phyloP scores from a whole-genome alignment of 202 grass and related monocot genomes.

The Schoenoplectus tabernaemontani region DNA sequence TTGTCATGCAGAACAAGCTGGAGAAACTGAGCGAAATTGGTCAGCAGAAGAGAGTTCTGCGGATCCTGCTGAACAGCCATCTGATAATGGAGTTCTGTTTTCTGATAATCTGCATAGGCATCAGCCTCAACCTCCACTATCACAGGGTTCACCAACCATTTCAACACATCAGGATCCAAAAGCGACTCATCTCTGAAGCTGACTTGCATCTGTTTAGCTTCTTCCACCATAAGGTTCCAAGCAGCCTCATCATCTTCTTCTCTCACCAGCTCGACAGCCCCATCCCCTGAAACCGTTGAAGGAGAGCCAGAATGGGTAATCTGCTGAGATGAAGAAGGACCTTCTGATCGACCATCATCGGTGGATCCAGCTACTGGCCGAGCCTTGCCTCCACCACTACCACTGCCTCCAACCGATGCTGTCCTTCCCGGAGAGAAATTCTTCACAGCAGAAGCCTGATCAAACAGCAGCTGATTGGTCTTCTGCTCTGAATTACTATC shows the following conservation, averaged over 20 bases:
- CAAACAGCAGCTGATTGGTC: constrained; percentile 25
- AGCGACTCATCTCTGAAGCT: constrained; percentile 34
- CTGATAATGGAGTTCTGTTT: constrained; percentile 53
- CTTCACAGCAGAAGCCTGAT: constrained; percentile 18
- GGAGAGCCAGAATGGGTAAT: constrained; percentile 27
- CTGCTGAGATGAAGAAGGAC: constrained; percentile 11
- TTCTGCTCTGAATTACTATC: constrained; percentile 26
- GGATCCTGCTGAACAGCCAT: constrained; percentile 55
- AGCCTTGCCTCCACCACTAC: constrained; percentile 47
- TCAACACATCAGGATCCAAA: constrained; percentile 50
- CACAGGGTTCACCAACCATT: constrained; percentile 57
- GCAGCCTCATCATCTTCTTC: constrained; percentile 34
- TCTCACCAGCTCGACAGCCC: background rate
- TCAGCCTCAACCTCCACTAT: constrained; percentile 31
- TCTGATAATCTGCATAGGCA: constrained; percentile 27
- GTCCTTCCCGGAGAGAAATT: constrained; percentile 36
- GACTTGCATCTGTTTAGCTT: constrained; percentile 51
- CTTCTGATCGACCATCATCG: constrained; percentile 54
- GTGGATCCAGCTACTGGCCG: constrained; percentile 51
- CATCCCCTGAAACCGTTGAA: constrained; percentile 8
- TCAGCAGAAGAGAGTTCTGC: constrained; percentile 54
- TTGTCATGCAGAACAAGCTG: constrained; percentile 65
- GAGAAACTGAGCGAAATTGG: constrained; percentile 84
- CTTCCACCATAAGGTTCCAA: constrained; percentile 58
- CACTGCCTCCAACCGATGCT: constrained; percentile 40